Conservation (phyloP, 208 protist genomes). For the Trichomonas gallinae region DNA sequence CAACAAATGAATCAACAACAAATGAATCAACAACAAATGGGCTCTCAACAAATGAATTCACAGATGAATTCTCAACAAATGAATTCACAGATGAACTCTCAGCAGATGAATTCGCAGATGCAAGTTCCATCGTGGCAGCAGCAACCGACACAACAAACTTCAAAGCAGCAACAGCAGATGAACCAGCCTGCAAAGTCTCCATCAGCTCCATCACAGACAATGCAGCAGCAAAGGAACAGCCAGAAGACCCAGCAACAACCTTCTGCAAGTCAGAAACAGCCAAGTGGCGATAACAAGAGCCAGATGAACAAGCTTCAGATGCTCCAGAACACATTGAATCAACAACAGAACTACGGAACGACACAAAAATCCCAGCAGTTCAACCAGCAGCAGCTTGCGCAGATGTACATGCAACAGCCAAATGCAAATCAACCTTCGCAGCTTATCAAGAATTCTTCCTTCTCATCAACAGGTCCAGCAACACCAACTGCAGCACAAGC, state of each 20-base stretch:
- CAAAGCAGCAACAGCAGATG: too few relatives aligned
- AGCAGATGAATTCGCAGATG: not conserved
- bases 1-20: not conserved
- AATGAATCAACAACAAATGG: too few relatives aligned
- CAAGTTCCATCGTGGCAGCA: not conserved
- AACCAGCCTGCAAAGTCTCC: too few relatives aligned
- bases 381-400: not conserved
- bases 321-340: not conserved
- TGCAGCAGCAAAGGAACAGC: not conserved
- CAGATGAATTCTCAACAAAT: not conserved
- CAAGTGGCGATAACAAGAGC: not conserved
- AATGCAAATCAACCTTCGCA: not conserved
- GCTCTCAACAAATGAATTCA: not conserved
- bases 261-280: not conserved
- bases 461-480: not conserved
- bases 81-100: not conserved
- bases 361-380: not conserved
- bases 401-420: not conserved
- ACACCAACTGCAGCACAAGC: not conserved
- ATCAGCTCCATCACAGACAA: not conserved
- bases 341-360: not conserved
- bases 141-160: not conserved
- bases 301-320: not conserved
- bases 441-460: not conserved
- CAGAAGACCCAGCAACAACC: not conserved